Conservation (phyloP, 1,139 yeast species). For the Pichia sp. region DNA sequence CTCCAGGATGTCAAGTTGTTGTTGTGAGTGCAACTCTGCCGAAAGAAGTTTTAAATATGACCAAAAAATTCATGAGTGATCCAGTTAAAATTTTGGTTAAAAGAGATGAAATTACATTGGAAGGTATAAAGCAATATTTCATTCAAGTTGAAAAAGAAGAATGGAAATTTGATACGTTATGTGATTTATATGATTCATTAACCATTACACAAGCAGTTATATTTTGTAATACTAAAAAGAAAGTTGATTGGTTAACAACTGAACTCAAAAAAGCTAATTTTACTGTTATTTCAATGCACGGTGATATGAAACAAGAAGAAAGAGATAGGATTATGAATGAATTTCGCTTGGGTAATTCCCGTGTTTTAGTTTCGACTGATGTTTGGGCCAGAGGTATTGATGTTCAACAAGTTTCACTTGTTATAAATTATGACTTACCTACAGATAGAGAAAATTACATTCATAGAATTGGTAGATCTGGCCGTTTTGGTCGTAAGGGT, state of each 20-base stretch:
- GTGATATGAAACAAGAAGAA: slow-evolving; percentile 93
- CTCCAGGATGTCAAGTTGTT: slow-evolving; percentile 81
- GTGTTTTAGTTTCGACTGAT: slow-evolving; percentile 90
- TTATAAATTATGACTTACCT: slow-evolving; percentile 88
- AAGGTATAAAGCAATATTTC: slow-evolving; percentile 84
- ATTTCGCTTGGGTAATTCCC: slow-evolving; percentile 65
- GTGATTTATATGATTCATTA: slow-evolving; percentile 89
- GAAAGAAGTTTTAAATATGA: slow-evolving; percentile 76
- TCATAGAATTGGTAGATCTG: slow-evolving; percentile 97
- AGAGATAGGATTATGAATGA: slow-evolving; percentile 87
- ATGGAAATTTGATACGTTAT: slow-evolving; percentile 91
- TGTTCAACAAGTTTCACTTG: slow-evolving; percentile 94
- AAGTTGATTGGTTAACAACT: slow-evolving; percentile 87
- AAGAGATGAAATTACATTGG: slow-evolving; percentile 80
- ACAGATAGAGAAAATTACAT: slow-evolving; percentile 79
- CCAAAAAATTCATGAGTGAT: slow-evolving; percentile 80
- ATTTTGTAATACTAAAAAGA: slow-evolving; percentile 86
- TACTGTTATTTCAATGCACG: slow-evolving; percentile 92
- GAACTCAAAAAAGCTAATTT: slow-evolving; percentile 75
- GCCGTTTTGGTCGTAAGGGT: slow-evolving; percentile 94
- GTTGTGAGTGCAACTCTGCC: slow-evolving; percentile 93
- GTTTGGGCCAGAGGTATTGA: slow-evolving; percentile 98
- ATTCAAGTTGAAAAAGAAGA: slow-evolving; percentile 86
- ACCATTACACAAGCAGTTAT: slow-evolving; percentile 95
- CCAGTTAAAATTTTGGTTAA: slow-evolving; percentile 89